Percentiles rank a stretch among this genome's conserved stretches.
phyloP scores from a whole-genome alignment of 208 protist species.

The Trypanosoma scelopori region DNA sequence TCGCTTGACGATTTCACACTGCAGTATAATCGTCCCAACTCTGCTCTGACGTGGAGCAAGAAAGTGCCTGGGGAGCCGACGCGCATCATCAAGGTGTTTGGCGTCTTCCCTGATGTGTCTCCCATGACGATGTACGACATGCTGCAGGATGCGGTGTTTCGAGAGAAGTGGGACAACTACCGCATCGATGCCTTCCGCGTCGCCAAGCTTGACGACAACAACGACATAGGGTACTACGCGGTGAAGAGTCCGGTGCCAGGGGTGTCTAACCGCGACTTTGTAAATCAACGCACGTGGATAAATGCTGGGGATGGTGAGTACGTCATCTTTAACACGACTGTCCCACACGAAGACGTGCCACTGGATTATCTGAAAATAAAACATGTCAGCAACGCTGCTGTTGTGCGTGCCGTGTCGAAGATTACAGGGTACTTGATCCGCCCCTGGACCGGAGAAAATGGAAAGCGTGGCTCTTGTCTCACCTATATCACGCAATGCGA shows the following conservation, averaged over 20 bases:
- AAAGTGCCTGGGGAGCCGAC: slow-evolving; percentile 64
- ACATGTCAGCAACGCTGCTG: slow-evolving; percentile 46
- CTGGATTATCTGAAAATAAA: slow-evolving; percentile 47
- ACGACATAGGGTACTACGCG: slow-evolving; percentile 93
- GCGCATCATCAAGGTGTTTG: slow-evolving; percentile 84
- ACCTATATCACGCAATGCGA: slow-evolving; percentile 90
- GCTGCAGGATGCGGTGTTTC: slow-evolving; percentile 84
- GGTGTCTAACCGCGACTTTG: slow-evolving; percentile 86
- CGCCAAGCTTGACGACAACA: slow-evolving; percentile 52
- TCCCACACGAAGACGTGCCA: slow-evolving; percentile 62
- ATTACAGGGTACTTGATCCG: slow-evolving; percentile 87
- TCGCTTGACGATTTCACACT: slow-evolving; percentile 71
- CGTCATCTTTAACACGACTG: slow-evolving; percentile 89
- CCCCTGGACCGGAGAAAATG: slow-evolving; percentile 50
- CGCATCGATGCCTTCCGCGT: slow-evolving; percentile 77
- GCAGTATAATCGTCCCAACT: slow-evolving; percentile 44
- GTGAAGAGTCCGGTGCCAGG: slow-evolving; percentile 70
- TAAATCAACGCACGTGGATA: slow-evolving; percentile 90
- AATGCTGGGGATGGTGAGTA: slow-evolving; percentile 67
- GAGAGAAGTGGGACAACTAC: slow-evolving; percentile 73
- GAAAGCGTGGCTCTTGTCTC: slow-evolving; percentile 49
- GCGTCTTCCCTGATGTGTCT: slow-evolving; percentile 45
- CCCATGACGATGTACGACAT: slow-evolving; percentile 74
- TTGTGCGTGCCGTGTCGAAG: slow-evolving; percentile 72
- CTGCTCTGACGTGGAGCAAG: slow-evolving; percentile 73